phyloP scores from a whole-genome alignment of 78 protist genomes.

The Guillardia theta region DNA sequence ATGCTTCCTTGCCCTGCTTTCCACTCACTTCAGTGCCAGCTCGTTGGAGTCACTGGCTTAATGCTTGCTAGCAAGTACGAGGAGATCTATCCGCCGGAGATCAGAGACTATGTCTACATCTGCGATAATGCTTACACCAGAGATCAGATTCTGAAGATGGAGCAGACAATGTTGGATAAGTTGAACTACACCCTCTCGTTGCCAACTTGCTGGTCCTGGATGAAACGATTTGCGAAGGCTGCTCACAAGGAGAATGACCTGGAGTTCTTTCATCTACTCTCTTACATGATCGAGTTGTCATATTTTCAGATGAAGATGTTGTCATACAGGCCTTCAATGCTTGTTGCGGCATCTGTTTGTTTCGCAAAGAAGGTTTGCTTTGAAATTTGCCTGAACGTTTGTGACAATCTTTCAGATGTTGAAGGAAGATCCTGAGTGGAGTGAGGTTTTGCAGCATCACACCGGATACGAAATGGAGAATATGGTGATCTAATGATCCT shows the following conservation, averaged over 20 bases:
- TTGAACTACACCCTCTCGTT: conserved; percentile 78
- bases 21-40: background rate
- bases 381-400: background rate
- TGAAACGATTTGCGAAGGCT: conserved; percentile 71
- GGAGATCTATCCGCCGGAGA: conserved; percentile 94
- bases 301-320: background rate
- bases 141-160: conserved; percentile 87
- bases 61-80: conserved; percentile 96
- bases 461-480: background rate
- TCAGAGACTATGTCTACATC: conserved; percentile 90
- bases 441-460: background rate
- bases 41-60: conserved; percentile 93
- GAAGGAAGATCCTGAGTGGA: background rate
- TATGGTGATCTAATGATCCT: background rate
- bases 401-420: background rate
- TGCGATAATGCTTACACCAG: conserved; percentile 92
- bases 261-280: conserved; percentile 65
- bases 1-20: background rate
- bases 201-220: conserved; percentile 80
- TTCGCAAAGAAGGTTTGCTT: conserved; percentile 60
- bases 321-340: conserved; percentile 71
- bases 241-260: conserved; percentile 23
- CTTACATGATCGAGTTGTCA: conserved; percentile 70
- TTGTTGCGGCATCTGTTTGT: conserved; percentile 86
- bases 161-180: conserved; percentile 69